A percentile compares a stretch with the other conserved stretches of the same genome.
phyloP scores from a whole-genome alignment of 2,329 filamentous ascomycete species.

The Botrytis deweyae region DNA sequence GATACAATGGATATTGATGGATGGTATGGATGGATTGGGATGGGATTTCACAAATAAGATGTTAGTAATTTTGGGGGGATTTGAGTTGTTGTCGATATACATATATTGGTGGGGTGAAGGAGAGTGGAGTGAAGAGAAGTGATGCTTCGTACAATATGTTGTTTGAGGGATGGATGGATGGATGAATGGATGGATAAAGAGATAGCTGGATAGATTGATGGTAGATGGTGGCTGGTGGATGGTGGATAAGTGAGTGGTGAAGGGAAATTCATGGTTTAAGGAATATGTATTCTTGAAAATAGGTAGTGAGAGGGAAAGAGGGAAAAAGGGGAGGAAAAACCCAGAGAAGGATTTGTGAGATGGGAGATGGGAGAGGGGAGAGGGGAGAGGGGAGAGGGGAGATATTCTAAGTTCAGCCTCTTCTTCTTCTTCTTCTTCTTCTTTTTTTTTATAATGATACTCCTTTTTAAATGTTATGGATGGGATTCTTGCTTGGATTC shows the following conservation, averaged over 20 bases:
- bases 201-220: neutral
- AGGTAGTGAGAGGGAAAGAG: neutral
- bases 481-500: neutral
- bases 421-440: neutral
- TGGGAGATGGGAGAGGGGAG: neutral
- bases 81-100: neutral
- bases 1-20: conserved; percentile 17
- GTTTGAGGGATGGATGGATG: neutral
- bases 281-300: neutral
- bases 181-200: neutral
- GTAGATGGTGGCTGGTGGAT: neutral
- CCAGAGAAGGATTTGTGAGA: neutral
- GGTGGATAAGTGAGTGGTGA: neutral
- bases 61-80: conserved; percentile 12
- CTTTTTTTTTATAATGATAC: conserved; percentile 13
- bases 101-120: neutral
- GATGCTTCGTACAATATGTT: neutral
- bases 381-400: neutral
- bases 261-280: neutral
- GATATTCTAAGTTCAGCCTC: conserved; percentile 13
- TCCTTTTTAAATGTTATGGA: conserved; percentile 12
- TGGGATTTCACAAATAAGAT: conserved; percentile 17
- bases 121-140: neutral
- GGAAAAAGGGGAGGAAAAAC: neutral
- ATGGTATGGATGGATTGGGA: conserved; percentile 3